Conservation (phyloP, 306 rosid genomes). For the Quercus variabilis region DNA sequence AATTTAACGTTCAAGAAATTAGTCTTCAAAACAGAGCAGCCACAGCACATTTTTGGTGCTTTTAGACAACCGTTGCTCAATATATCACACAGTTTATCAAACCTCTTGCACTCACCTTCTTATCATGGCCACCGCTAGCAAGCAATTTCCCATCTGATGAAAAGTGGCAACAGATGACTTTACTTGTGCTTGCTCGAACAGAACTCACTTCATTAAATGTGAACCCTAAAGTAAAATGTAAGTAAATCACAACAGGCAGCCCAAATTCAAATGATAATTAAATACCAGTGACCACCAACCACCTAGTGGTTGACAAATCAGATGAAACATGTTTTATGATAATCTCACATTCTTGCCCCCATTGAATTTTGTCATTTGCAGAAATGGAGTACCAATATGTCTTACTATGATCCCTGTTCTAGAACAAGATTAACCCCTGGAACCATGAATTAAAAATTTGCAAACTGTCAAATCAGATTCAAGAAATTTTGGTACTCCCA, state of each 20-base stretch:
- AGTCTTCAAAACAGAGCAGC: not conserved
- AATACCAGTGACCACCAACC: not conserved
- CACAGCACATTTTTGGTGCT: not conserved
- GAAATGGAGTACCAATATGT: not conserved
- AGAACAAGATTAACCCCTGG: not conserved
- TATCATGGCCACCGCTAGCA: slow-evolving; percentile 98
- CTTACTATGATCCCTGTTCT: not conserved
- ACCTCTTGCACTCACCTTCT: slow-evolving; percentile 54
- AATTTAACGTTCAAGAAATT: slow-evolving; percentile 17
- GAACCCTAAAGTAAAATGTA: slow-evolving; percentile 59
- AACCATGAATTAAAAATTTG: not conserved
- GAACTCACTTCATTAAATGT: slow-evolving; percentile 66
- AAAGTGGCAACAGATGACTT: slow-evolving; percentile 90
- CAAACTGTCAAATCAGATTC: slow-evolving; percentile 1
- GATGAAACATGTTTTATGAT: not conserved
- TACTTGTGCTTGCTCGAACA: slow-evolving; percentile 75
- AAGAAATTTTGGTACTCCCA: slow-evolving; percentile 8
- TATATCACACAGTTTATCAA: not conserved
- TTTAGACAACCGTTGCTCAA: not conserved
- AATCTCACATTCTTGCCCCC: not conserved
- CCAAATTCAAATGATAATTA: not conserved
- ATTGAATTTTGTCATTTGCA: not conserved
- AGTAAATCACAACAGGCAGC: not conserved
- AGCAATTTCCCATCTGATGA: slow-evolving; percentile 96
- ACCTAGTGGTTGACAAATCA: not conserved